Base-by-base conservation (phyloP, 2,329 filamentous ascomycete species). In the Microcyclospora pomicola region DNA sequence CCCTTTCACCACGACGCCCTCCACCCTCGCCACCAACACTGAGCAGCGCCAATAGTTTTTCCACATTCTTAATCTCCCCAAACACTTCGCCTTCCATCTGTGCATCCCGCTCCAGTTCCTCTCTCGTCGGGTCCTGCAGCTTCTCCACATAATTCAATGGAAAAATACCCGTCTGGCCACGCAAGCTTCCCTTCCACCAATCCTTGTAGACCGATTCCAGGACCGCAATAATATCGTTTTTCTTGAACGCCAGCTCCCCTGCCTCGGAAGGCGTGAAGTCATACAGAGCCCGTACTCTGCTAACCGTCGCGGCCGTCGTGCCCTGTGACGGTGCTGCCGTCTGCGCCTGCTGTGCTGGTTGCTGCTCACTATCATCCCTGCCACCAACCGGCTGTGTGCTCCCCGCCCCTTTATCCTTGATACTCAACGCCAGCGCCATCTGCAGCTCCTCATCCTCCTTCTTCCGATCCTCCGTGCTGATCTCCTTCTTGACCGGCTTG, bases 101-200 rank as follows among this genome's bases (percentile, higher is more conserved):
- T 2, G 91, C 88, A 65, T 98, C 91, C 40, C 84, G 77, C 62
- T 95, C 86, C 49, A 98, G 63, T 68, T 98, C 91, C 49, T 96
- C 88, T 13, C 80, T 79, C 0, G 91, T 96, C 5, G 91, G 91
- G 55, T 98, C 91, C 39, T 87, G 78, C 46, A 98, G 68, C 62
- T 98, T 98, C 65, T 98, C 91, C 12, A 98, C 91, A 55, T 98
- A 98, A 65, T 98, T 98, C 47, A 98, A 72, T 6, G 91, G 91
- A 62, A 98, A 98, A 47, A 98, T 98, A 50, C 91, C 91, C 6
- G 86, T 95, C 61, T 95, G 85, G 14, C 91, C 91, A 56, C 87
- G 78, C 42, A 98, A 67, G 31, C 87, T 93, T 1, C 91, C 91
- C 51, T 93, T 88, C 91, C 91, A 98, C 91, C 91, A 98, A 61